These are phyloP conservation scores for Tuber borchii DNA, from an alignment of 495 filamentous ascomycete genomes.

Conservation along the genomic window DNA sequence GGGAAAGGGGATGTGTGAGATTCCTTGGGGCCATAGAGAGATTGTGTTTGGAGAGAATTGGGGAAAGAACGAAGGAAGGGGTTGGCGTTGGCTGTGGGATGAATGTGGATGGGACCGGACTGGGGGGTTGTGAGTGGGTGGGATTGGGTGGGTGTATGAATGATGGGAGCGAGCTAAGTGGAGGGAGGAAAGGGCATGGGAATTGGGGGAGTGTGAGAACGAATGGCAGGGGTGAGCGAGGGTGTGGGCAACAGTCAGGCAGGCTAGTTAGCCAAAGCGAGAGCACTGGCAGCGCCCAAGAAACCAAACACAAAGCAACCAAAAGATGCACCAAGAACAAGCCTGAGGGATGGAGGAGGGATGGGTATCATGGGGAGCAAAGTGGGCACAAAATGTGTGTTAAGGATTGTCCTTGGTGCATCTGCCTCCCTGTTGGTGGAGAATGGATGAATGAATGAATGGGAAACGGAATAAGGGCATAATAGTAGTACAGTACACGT, in stretches of 20 bases:
- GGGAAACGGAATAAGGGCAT: not conserved
- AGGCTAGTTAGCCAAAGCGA: constrained; percentile 1
- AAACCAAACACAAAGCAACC: constrained; percentile 1
- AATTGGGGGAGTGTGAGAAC: constrained; percentile 25
- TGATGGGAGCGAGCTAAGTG: constrained; percentile 21
- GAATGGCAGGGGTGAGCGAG: not conserved
- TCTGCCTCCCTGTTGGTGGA: constrained; percentile 34
- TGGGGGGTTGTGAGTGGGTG: constrained; percentile 5
- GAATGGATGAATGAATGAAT: constrained; percentile 12
- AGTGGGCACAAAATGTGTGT: not conserved
- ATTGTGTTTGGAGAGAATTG: constrained; percentile 38
- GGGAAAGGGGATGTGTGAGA: constrained; percentile 38
- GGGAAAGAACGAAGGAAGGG: constrained; percentile 34
- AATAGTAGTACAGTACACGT: too few relatives aligned
- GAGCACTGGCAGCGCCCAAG: constrained; percentile 3
- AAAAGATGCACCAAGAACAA: not conserved
- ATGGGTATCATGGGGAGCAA: not conserved
- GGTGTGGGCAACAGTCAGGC: not conserved
- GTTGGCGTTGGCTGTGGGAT: constrained; percentile 34
- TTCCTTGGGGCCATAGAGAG: constrained; percentile 29
- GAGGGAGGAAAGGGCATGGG: constrained; percentile 21
- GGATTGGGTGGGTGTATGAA: not conserved
- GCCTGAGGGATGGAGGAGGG: not conserved
- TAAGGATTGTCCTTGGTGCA: constrained; percentile 14
- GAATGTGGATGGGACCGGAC: constrained; percentile 29